A percentile compares a stretch with the other conserved stretches of the same genome.
These are phyloP conservation scores for Globisporangium paroecandrum DNA, from an alignment of 352 stramenopile genomes.

Conservation along the genomic window DNA sequence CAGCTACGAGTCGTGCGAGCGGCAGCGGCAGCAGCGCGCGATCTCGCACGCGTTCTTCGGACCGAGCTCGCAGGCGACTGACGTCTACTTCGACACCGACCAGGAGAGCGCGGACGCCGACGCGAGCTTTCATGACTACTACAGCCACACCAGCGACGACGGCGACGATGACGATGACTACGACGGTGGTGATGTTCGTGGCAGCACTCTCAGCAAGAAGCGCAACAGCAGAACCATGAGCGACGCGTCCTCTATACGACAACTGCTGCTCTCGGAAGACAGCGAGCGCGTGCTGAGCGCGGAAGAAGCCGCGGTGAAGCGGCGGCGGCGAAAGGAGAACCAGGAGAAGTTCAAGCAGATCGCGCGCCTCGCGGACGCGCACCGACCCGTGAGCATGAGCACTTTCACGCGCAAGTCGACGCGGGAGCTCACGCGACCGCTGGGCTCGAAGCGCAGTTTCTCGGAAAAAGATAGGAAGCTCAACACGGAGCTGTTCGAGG, in stretches of 20 bases:
- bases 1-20: conserved; percentile 49
- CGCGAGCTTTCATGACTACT: conserved; percentile 8
- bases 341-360: conserved; percentile 46
- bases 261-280: conserved; percentile 14
- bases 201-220: conserved; percentile 12
- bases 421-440: conserved; percentile 16
- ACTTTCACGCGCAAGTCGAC: conserved; percentile 38
- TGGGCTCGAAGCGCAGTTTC: conserved; percentile 44
- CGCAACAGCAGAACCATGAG: background rate
- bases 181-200: background rate
- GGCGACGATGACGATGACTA: conserved; percentile 2
- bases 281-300: background rate
- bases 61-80: conserved; percentile 28
- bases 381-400: conserved; percentile 45
- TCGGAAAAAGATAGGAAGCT: conserved; percentile 63
- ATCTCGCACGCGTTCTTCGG: conserved; percentile 43
- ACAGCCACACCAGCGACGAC: conserved; percentile 16
- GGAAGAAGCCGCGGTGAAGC: conserved; percentile 10
- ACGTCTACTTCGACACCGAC: conserved; percentile 24
- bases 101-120: conserved; percentile 15
- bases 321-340: conserved; percentile 40
- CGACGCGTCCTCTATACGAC: conserved; percentile 8
- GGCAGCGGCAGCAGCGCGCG: conserved; percentile 28
- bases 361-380: conserved; percentile 54
- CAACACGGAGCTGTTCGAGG: conserved; percentile 93